Evolutionary conservation across 2,329 filamentous ascomycete species (phyloP), one percentile per base, ranked within the genome.

Genomic region (Aspergillus aculeatus): DNA sequence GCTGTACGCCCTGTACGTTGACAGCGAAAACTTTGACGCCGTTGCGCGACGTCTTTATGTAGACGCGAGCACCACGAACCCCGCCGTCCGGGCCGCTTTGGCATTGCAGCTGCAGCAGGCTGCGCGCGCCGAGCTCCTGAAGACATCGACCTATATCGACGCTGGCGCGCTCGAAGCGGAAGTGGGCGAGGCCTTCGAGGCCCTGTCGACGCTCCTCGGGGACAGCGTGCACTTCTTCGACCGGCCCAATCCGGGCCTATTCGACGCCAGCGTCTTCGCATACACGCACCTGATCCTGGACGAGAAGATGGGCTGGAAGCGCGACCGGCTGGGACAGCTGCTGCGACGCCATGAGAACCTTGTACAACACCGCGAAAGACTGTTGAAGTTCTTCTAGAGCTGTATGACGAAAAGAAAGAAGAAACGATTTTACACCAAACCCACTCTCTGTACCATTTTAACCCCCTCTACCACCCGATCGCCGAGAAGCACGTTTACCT

Each of bases 241-340:
- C 4, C 71, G 73, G 59, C 54, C 74, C 31, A 72, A 75, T 16
- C 91, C 94, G 0, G 86, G 87, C 0, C 71, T 94, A 24, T 94
- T 98, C 67, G 95, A 99, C 76, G 93, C 94, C 6, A 87, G 86
- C 56, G 85, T 98, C 2, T 98, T 97, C 77, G 88, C 92, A 3
- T 99, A 97, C 75, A 93, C 91, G 0, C 86, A 96, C 74, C 79
- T 96, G 54, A 80, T 98, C 55, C 77, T 96, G 54, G 86, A 90
- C 61, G 82, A 86, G 35, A 69, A 68, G 2, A 69, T 92, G 64
- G 80, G 77, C 1, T 93, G 90, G 90, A 80, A 78, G 60, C 85
- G 90, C 58, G 83, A 82, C 61, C 79, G 81, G 56, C 77, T 96
- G 54, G 80, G 75, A 14, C 80, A 83, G 57, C 77, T 84, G 54